Evolutionary conservation across 306 rosid genomes (phyloP).

Genomic region (Ziziphus jujuba): DNA sequence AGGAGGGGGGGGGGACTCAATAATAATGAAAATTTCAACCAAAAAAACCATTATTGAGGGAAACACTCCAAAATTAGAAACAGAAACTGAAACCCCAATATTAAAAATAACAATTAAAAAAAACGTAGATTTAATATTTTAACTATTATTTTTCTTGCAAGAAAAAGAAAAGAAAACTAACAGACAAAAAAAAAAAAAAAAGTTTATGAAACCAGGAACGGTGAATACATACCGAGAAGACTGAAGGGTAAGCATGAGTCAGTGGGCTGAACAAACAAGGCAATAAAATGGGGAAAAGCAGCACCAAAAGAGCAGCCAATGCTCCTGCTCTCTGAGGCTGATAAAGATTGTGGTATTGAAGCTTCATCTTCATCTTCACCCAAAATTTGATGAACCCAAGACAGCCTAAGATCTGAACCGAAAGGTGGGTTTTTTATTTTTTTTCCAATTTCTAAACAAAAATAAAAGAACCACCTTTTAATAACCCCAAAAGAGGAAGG

Average conservation of each 20-base stretch:
- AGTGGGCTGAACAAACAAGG: slow-evolving; percentile 70
- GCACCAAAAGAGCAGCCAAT: slow-evolving; percentile 43
- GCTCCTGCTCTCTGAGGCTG: slow-evolving; percentile 37
- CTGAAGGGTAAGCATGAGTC: slow-evolving; percentile 54
- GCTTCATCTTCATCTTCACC: slow-evolving; percentile 42
- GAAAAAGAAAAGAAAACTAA: background rate
- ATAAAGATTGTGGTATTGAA: slow-evolving; percentile 15
- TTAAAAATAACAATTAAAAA: background rate
- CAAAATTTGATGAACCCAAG: slow-evolving; percentile 9
- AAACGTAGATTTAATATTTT: background rate
- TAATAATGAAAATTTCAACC: background rate
- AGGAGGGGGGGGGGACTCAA: too few species aligned
- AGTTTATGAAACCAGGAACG: background rate
- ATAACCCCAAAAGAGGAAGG: background rate
- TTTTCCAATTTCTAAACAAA: background rate
- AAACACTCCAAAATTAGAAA: background rate
- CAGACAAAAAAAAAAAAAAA: background rate
- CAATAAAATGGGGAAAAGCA: slow-evolving; percentile 55
- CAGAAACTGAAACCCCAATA: background rate
- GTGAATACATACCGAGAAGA: slow-evolving; percentile 49
- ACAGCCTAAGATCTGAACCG: slow-evolving; percentile 35
- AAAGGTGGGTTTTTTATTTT: slow-evolving; percentile 20
- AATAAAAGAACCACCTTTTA: slow-evolving; percentile 10
- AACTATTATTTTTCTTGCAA: too few species aligned
- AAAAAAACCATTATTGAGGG: background rate